Evolutionary conservation across 2,329 filamentous ascomycete species (phyloP), one percentile per base, ranked within the genome.

Genomic region (Microdochium bolleyi): DNA sequence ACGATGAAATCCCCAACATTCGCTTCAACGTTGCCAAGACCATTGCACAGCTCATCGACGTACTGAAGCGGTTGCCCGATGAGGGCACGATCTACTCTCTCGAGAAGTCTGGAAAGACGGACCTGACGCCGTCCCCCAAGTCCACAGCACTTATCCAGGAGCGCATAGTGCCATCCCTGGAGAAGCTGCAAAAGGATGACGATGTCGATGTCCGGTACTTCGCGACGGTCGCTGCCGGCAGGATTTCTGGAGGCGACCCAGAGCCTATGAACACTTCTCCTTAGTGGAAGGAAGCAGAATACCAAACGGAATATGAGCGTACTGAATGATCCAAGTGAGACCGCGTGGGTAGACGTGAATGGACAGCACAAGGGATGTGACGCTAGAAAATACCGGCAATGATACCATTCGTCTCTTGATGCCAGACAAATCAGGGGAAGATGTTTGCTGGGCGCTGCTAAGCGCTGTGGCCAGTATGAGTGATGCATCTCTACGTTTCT

Each of bases 11-110:
- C 57, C 94, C 94, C 60, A 99, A 99, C 74, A 99, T 99, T 68
- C 90, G 94, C 51, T 99, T 99, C 82, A 99, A 99, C 71, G 94
- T 99, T 49, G 94, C 94, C 62, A 99, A 99, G 77, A 97, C 94
- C 49, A 99, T 97, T 67, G 84, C 85, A 22, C 86, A 94, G 51
- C 77, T 99, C 54, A 91, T 97, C 64, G 85, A 88, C 61, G 91
- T 92, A n/a, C 80, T 99, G 64, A 91, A 92, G 72, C 88, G 90
- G 61, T 79, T 99, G 53, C 92, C 94, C 2, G 88, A 92, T 52
- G 80, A 94, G 65, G 91, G 91, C 56, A 97, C 92, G 14, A 78
- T 97, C 57, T 84, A 87, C 67, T 84, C 89, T 51, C 72, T 95
- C 55, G 90, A 96, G 71, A 94, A 95, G 76, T 82, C 87, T 25